Conservation (phyloP, 768 basidiomycete species). For the Phanerodontia chrysosporium region DNA sequence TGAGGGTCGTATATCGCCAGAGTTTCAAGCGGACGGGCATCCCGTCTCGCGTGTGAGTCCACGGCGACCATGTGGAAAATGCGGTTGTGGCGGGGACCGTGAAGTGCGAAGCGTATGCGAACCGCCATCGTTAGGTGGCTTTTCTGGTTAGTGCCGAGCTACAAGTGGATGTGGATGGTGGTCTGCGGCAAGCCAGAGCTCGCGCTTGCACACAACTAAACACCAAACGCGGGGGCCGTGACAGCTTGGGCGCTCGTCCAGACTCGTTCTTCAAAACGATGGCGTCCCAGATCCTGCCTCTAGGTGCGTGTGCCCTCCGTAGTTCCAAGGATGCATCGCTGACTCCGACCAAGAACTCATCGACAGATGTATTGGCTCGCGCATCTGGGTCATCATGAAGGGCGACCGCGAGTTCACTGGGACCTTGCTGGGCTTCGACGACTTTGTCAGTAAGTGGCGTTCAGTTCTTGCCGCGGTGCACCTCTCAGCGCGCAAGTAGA, state of each 20-base stretch:
- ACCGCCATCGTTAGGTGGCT: constrained; percentile 58
- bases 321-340: not conserved
- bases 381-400: constrained; percentile 99
- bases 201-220: not conserved
- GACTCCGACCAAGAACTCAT: constrained; percentile 67
- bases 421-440: constrained; percentile 92
- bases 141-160: not conserved
- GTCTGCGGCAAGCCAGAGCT: not conserved
- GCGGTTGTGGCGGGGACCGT: constrained; percentile 69
- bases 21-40: constrained; percentile 84
- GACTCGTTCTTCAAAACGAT: constrained; percentile 35
- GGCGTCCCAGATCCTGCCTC: constrained; percentile 93
- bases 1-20: constrained; percentile 83
- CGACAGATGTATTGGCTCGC: constrained; percentile 94
- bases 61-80: constrained; percentile 86
- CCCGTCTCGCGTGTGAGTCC: constrained; percentile 62
- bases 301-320: constrained; percentile 45
- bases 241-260: not conserved
- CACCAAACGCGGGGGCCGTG: not conserved
- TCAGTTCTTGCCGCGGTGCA: not conserved
- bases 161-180: not conserved
- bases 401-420: constrained; percentile 95
- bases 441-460: constrained; percentile 91
- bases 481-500: constrained; percentile 40
- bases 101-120: constrained; percentile 81